Conservation (phyloP, 192 early-diverging fungal species). For the Coemansia sp. region DNA sequence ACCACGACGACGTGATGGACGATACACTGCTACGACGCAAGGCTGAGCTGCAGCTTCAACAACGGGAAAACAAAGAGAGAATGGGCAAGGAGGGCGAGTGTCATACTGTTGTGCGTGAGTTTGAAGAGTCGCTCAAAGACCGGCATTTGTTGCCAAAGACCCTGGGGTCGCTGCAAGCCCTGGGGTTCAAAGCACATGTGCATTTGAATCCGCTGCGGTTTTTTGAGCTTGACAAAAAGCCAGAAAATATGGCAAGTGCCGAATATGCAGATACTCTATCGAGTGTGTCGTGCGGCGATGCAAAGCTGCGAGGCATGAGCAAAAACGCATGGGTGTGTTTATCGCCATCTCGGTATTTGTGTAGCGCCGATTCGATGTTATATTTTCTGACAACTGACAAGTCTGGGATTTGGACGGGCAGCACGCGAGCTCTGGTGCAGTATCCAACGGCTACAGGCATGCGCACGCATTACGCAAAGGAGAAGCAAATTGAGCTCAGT, state of each 20-base stretch:
- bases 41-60: neutral
- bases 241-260: neutral
- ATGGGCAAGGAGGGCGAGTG: neutral
- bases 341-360: slow-evolving; percentile 19
- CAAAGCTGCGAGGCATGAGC: slow-evolving; percentile 21
- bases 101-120: slow-evolving; percentile 2
- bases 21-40: neutral
- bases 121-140: slow-evolving; percentile 3
- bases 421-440: slow-evolving; percentile 11
- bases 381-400: slow-evolving; percentile 15
- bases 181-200: slow-evolving; percentile 26
- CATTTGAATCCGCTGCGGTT: slow-evolving; percentile 37
- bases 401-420: slow-evolving; percentile 12
- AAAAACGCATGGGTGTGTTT: slow-evolving; percentile 32
- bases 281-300: slow-evolving; percentile 23
- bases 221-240: slow-evolving; percentile 11
- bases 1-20: slow-evolving; percentile 44
- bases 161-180: slow-evolving; percentile 16
- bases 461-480: slow-evolving; percentile 5
- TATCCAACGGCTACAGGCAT: neutral
- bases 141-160: neutral
- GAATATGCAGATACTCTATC: slow-evolving; percentile 10
- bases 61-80: neutral
- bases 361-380: neutral
- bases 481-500: neutral